Evolutionary conservation across 106 monocot species (phyloP).

Genomic region (Hemerocallis citrina): DNA sequence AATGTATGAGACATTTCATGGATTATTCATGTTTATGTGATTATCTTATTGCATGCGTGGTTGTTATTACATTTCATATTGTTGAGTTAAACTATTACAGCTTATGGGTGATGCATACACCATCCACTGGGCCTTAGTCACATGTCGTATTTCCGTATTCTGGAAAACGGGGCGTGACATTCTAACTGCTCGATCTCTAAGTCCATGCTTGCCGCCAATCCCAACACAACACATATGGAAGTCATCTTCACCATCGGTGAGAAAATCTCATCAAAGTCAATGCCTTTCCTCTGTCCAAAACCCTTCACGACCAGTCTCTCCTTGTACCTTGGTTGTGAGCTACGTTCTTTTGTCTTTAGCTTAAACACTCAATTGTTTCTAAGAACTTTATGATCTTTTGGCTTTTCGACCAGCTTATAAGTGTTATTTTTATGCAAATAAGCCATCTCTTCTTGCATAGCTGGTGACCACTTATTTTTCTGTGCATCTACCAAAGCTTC

Average conservation of each 20-base stretch:
- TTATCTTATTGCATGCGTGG: no score
- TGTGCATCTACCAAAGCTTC: not conserved
- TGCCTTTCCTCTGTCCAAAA: constrained; percentile 1
- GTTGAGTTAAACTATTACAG: no score
- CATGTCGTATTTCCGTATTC: no score
- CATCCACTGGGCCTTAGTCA: no score
- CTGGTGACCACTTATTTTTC: not conserved
- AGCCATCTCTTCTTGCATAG: constrained; percentile 1
- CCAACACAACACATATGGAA: constrained; percentile 2
- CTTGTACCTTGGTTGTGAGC: not conserved
- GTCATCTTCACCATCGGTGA: constrained; percentile 10
- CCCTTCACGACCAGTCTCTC: constrained; percentile 10
- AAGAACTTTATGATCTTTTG: not conserved
- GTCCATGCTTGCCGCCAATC: constrained; percentile 1
- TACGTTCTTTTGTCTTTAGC: not conserved
- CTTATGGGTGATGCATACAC: no score
- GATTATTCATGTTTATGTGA: no score
- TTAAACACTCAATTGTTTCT: constrained; percentile 12
- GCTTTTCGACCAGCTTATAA: not conserved
- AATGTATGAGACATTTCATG: no score
- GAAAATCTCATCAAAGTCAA: constrained; percentile 13
- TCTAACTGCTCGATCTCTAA: constrained; percentile 4
- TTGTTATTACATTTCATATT: no score
- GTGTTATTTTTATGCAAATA: constrained; percentile 5
- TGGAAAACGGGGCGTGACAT: no score